Base-by-base conservation (phyloP, 139 green algal species). In the Chlorella sorokiniana region DNA sequence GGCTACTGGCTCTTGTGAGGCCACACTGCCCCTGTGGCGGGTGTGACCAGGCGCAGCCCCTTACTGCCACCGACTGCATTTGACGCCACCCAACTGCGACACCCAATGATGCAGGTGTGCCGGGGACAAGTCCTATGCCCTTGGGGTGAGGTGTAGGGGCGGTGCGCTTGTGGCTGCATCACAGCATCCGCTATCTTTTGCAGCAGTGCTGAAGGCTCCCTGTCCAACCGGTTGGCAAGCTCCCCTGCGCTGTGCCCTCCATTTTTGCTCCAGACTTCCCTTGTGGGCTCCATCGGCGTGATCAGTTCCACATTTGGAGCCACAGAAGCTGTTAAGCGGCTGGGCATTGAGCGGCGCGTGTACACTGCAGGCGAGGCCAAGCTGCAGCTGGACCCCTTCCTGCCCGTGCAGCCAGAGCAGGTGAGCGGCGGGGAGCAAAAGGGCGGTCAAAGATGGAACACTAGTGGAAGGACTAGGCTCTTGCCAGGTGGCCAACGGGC, bases 1-100 rank as follows among this genome's bases (percentile, higher is more conserved):
- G 83, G 87, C 27, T 90, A 91, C 44, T 91, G 87, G 87, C 79
- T 91, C 22, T 72, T 89, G 75, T 86, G 54, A 41, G 73, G 16
- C 44, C 29, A 11, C 29, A 7, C 38, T 73, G 67, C 67, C 38
- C 35, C 37, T 59, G n/a, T n/a, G n/a, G n/a, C n/a, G n/a, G n/a
- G n/a, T n/a, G n/a, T n/a, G n/a, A n/a, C n/a, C n/a, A n/a, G n/a
- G n/a, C n/a, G n/a, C n/a, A n/a, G n/a, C n/a, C n/a, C 64, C 37
- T 33, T 37, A 11, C 33, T 69, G 62, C 62, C 31, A 42, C 31
- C 62, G 11, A 33, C 33, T 44, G 61, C 61, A 9, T 11, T 1
- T 61, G 3, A 1, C 59, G 1, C 35, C 59, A 25, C 4, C 9
- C 33, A 2, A 1, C 3, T 37, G 23, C 35, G 59, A 65, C 25